Evolutionary conservation across 257 asterid species (phyloP).

Genomic region (Plantago elongata): DNA sequence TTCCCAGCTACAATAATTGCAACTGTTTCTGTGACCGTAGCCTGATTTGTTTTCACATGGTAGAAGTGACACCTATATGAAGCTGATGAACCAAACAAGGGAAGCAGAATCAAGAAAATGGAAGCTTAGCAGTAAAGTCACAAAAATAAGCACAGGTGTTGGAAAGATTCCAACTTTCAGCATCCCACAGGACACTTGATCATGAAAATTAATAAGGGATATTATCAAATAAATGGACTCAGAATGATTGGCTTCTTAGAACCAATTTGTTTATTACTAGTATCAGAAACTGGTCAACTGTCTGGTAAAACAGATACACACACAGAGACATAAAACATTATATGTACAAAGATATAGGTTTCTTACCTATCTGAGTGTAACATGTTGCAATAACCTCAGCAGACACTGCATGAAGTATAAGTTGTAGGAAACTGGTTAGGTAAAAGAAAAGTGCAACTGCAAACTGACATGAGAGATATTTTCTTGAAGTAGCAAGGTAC

Average conservation of each 20-base stretch:
- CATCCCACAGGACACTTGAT: conserved; percentile 24
- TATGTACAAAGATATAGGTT: background rate
- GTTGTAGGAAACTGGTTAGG: conserved; percentile 12
- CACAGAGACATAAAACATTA: too few species aligned
- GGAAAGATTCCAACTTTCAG: conserved; percentile 23
- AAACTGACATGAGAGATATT: conserved; percentile 37
- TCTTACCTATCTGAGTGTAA: background rate
- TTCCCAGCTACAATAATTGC: too few species aligned
- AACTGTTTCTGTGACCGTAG: too few species aligned
- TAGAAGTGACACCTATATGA: too few species aligned
- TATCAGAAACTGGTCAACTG: conserved; percentile 16
- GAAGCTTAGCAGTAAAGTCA: background rate
- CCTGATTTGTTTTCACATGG: too few species aligned
- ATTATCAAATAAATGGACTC: conserved; percentile 18
- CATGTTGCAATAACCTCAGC: conserved; percentile 11
- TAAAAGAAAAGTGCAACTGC: conserved; percentile 12
- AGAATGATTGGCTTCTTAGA: conserved; percentile 23
- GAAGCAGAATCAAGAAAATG: conserved; percentile 1
- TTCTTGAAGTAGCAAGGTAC: conserved; percentile 9
- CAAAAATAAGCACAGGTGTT: too few species aligned
- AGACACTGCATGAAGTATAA: conserved; percentile 28
- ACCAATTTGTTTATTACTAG: conserved; percentile 22
- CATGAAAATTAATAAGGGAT: conserved; percentile 16
- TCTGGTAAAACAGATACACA: too few species aligned
- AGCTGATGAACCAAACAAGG: conserved; percentile 16